These are phyloP conservation scores for Barnettozyma botsteinii DNA, from an alignment of 805 yeast species.

Conservation along the genomic window DNA sequence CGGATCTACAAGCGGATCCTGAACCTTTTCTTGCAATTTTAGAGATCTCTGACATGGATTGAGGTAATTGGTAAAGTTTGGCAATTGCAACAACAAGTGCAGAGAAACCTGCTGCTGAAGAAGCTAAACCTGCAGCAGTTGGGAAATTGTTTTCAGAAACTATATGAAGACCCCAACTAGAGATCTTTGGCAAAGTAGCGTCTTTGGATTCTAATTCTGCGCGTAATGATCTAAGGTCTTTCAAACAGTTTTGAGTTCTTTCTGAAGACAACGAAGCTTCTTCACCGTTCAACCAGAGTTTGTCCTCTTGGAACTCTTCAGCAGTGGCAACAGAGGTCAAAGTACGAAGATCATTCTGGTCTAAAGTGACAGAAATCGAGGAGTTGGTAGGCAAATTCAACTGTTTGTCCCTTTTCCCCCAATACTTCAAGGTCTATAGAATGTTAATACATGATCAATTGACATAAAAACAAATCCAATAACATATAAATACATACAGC, in stretches of 20 bases:
- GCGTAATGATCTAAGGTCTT: constrained; percentile 69
- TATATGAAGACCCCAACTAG: constrained; percentile 64
- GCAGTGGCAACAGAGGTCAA: constrained; percentile 82
- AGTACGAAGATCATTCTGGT: constrained; percentile 88
- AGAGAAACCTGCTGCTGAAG: constrained; percentile 98
- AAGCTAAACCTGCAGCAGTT: constrained; percentile 97
- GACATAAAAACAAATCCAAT: too few relatives aligned
- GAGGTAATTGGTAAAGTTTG: constrained; percentile 77
- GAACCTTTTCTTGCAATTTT: constrained; percentile 97
- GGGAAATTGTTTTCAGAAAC: constrained; percentile 97
- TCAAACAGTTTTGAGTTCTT: constrained; percentile 66
- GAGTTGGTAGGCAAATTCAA: constrained; percentile 94
- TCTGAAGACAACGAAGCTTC: constrained; percentile 63
- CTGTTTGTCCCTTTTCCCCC: constrained; percentile 94
- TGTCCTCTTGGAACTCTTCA: constrained; percentile 50
- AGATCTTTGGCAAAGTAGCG: constrained; percentile 50
- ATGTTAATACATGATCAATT: constrained; percentile 1
- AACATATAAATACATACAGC: constrained; percentile 53
- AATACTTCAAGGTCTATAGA: constrained; percentile 78
- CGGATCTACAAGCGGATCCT: constrained; percentile 96
- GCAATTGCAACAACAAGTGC: constrained; percentile 92
- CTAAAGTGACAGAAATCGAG: constrained; percentile 88
- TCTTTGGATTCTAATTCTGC: constrained; percentile 50
- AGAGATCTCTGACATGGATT: constrained; percentile 76
- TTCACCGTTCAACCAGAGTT: constrained; percentile 81